Evolutionary conservation across 495 filamentous ascomycete genomes (phyloP), one percentile per base, ranked within the genome.

Genomic region (Hapsidospora chrysogenum): DNA sequence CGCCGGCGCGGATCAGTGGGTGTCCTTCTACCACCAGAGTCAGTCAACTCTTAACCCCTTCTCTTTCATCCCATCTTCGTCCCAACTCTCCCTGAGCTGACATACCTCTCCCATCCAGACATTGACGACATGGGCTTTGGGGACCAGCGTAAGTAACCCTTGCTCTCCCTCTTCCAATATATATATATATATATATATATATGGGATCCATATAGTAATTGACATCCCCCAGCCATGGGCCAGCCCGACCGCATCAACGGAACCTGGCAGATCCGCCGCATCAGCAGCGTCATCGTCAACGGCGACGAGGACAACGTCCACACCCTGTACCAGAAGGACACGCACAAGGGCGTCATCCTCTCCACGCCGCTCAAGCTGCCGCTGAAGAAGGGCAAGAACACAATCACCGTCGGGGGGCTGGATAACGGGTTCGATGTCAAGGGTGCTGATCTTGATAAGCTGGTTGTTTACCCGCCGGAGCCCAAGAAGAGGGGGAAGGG

Each of bases 21-120:
- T 70, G 9, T 68, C 66, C 0, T 68, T 70, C 45, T 63, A 69
- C 38, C 68, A 68, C 33, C 56, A 60, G 35, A 60, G 50, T 56
- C 26, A 46, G 33, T 36, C 35, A 18, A n/a, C n/a, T n/a, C n/a
- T n/a, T n/a, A n/a, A n/a, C n/a, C n/a, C n/a, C n/a, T n/a, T n/a
- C n/a, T n/a, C n/a, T n/a, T n/a, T n/a, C n/a, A n/a, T n/a, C n/a
- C n/a, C n/a, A n/a, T n/a, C n/a, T n/a, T n/a, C n/a, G n/a, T n/a
- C n/a, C n/a, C n/a, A n/a, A n/a, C n/a, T n/a, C 6, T 6, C 23
- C 23, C 23, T 26, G 23, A 26, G 11, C 6, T 6, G 6, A 11
- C 23, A 11, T 26, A 6, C 23, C 23, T 26, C 23, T 26, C 23
- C 11, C 23, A 26, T 11, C 31, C 29, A 50, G 50, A 61, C 37